phyloP scores from a whole-genome alignment of 2,329 filamentous ascomycete genomes.

The Xylariaceae sp. region DNA sequence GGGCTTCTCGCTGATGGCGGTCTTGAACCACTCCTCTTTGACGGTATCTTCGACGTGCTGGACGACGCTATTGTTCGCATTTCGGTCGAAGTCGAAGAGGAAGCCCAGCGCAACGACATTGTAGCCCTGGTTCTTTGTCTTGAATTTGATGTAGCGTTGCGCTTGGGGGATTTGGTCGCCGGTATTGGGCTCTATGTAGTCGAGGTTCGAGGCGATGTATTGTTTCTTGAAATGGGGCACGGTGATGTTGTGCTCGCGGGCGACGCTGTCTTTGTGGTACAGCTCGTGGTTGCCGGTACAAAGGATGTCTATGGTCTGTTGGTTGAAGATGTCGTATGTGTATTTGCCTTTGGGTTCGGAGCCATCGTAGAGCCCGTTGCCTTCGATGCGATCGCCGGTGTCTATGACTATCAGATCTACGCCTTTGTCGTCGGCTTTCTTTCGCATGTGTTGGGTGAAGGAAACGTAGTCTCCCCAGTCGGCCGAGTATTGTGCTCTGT shows the following conservation, averaged over 20 bases:
- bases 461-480: slow-evolving; percentile 99
- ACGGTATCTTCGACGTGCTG: slow-evolving; percentile 75
- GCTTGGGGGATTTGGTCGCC: slow-evolving; percentile 72
- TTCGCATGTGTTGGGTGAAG: slow-evolving; percentile 77
- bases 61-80: slow-evolving; percentile 86
- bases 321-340: slow-evolving; percentile 79
- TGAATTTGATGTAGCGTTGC: slow-evolving; percentile 81
- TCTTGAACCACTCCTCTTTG: slow-evolving; percentile 82
- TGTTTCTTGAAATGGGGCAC: slow-evolving; percentile 76
- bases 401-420: slow-evolving; percentile 89
- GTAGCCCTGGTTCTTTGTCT: slow-evolving; percentile 82
- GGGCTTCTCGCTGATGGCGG: slow-evolving; percentile 76
- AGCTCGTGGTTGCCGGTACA: slow-evolving; percentile 94
- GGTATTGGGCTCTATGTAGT: slow-evolving; percentile 73
- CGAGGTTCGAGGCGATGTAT: slow-evolving; percentile 89
- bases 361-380: slow-evolving; percentile 90
- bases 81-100: slow-evolving; percentile 87
- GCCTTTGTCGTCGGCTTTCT: slow-evolving; percentile 72
- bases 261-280: slow-evolving; percentile 74
- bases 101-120: slow-evolving; percentile 88
- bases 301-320: slow-evolving; percentile 80
- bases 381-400: slow-evolving; percentile 89
- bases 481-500: slow-evolving; percentile 83
- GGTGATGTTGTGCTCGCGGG: slow-evolving; percentile 72
- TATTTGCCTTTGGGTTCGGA: slow-evolving; percentile 84